Base-by-base conservation (phyloP, 176 grass and related monocot genomes). In the Tuctoria greenei region DNA sequence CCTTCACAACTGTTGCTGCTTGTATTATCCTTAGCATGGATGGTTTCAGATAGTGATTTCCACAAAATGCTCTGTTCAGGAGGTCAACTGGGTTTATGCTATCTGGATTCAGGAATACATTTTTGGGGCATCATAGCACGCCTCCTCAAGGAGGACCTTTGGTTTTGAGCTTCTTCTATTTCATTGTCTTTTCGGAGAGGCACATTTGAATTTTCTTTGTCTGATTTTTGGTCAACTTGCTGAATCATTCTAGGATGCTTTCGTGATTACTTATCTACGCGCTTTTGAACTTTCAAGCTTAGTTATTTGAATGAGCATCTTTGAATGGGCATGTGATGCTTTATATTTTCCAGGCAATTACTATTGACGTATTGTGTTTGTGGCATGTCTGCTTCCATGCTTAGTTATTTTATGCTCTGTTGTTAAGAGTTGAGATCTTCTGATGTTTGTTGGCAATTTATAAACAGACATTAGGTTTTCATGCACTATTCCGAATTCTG, bases 371-470 rank as follows among this genome's bases (percentile, higher is more conserved):
- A 26, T 61, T 67, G 34, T 61, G 14, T 24, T 28, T 51, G 67
- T 73, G 44, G 44, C 62, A 71, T 39, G 15, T 83, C 42, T 52
- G 42, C 18, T 25, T 11, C 21, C 56, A 23, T 76, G 43, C 36
- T 55, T 63, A 23, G 57, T 18, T 65, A 76, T 71, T 43, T 6
- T 70, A 39, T 77, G 58, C 23, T 23, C 12, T 16, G 10, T 20
- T 76, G 38, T 72, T 66, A 78, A 2, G 39, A 9, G 31, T 50
- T 67, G 61, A 7, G n/a, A 73, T 79, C 21, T 66, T 40, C 27
- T 5, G 20, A 56, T 84, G 3, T 78, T 64, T 84, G 25, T n/a
- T 27, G 24, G 15, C 57, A 78, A 15, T 45, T 45, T 17, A 31
- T 52, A 5, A 8, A 3, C 57, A 64, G 4, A 15, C 0, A 31